Evolutionary conservation across 1,139 yeast species (phyloP), one percentile per base, ranked within the genome.

Genomic region (Taphrina communis): DNA sequence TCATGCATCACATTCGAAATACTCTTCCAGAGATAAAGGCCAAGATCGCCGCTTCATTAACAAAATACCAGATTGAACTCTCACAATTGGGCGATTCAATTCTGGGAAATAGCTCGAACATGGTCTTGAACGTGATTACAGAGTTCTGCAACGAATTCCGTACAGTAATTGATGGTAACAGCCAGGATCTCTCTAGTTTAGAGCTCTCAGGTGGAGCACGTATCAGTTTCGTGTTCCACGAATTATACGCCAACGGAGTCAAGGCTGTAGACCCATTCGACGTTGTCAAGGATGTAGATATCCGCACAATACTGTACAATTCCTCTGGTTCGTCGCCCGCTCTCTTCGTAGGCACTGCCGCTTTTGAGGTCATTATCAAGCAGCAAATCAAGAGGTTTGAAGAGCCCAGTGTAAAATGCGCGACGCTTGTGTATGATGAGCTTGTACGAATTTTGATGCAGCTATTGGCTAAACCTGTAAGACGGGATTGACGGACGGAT

Each of bases 261-360:
- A 86, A 87, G 77, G 90, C 98, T 0, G 83, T 94, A 71, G 99
- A 95, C 78, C 99, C 99, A 69, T 95, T 90, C 79, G 99, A 94
- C 77, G 97, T 93, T 79, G 93, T 94, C 76, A 93, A 92, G 81
- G 99, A 94, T 78, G 89, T 90, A 44, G 99, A 94, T 78, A 95
- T 95, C 75, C 87, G 99, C 80, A 94, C 99, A n/a, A 93, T 94
- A 68, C 75, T 81, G 59, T 91, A 93, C 82, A 94, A 94, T 78
- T 90, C 97, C 58, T 89, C 97, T 14, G 99, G 99, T 76, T 89
- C 97, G 19, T 91, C 97, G 0, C 99, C 99, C n/a, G 90, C 97
- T 5, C 83, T 94, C 75, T 94, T 94, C 80, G 99, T 94, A 70
- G 99, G 98, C 60, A 94, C 99, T 7, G 94, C 91, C 76, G 98